Evolutionary conservation across 108 stramenopile genomes (phyloP).

Genomic region (Tribonema minus): DNA sequence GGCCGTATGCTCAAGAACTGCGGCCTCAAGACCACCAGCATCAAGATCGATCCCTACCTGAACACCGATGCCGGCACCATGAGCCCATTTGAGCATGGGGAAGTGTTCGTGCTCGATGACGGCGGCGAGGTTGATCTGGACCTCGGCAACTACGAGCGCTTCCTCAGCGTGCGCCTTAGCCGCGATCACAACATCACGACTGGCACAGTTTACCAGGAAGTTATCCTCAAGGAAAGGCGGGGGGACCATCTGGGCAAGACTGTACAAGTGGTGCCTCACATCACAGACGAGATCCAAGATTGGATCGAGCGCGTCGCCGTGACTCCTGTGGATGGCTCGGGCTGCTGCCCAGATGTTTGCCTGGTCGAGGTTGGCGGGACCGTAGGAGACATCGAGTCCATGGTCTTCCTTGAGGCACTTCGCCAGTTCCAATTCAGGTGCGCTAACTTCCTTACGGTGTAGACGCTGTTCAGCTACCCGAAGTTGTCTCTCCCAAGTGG

Average conservation of each 20-base stretch:
- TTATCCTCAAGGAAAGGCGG: slow-evolving; percentile 83
- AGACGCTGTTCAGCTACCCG: background rate
- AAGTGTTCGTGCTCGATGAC: slow-evolving; percentile 84
- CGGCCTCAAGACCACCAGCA: slow-evolving; percentile 84
- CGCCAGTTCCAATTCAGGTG: slow-evolving; percentile 89
- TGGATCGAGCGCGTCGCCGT: slow-evolving; percentile 81
- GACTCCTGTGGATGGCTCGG: slow-evolving; percentile 64
- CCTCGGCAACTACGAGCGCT: slow-evolving; percentile 97
- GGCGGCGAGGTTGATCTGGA: slow-evolving; percentile 98
- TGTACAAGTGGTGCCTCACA: slow-evolving; percentile 87
- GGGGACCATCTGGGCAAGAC: slow-evolving; percentile 99
- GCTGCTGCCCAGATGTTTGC: slow-evolving; percentile 83
- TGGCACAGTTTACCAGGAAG: slow-evolving; percentile 86
- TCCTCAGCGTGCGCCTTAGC: slow-evolving; percentile 77
- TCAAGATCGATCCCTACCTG: slow-evolving; percentile 98
- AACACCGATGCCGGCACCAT: slow-evolving; percentile 98
- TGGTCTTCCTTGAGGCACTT: slow-evolving; percentile 89
- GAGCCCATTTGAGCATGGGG: slow-evolving; percentile 81
- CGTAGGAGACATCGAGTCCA: slow-evolving; percentile 93
- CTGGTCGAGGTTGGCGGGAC: slow-evolving; percentile 98
- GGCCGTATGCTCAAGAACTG: slow-evolving; percentile 85
- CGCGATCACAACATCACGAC: slow-evolving; percentile 90
- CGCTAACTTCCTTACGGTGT: background rate
- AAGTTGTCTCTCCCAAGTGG: background rate
- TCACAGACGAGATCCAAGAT: slow-evolving; percentile 77